Conservation (phyloP, 768 basidiomycete genomes). For the Lentinula detonsa region DNA sequence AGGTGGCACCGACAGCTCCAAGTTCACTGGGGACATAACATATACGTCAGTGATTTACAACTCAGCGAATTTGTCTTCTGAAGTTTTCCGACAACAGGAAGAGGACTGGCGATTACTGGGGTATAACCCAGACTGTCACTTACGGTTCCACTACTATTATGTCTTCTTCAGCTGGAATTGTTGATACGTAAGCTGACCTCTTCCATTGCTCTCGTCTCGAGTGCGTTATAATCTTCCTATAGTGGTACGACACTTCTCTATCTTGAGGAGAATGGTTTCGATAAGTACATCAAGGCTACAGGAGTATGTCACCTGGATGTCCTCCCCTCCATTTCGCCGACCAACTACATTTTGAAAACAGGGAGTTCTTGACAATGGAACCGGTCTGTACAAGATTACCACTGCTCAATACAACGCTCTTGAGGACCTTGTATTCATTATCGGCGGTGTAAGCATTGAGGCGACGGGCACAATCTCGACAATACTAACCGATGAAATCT, state of each 20-base stretch:
- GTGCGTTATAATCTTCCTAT: slow-evolving; percentile 3
- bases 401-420: slow-evolving; percentile 42
- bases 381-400: slow-evolving; percentile 50
- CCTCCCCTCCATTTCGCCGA: neutral
- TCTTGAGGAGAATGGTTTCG: slow-evolving; percentile 39
- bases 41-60: slow-evolving; percentile 15
- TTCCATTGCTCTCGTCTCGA: neutral
- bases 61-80: neutral
- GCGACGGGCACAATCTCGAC: neutral
- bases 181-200: slow-evolving; percentile 40
- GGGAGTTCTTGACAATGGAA: slow-evolving; percentile 27
- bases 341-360: neutral
- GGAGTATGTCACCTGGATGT: slow-evolving; percentile 17
- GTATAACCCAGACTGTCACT: slow-evolving; percentile 49
- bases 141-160: slow-evolving; percentile 45
- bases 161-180: slow-evolving; percentile 44
- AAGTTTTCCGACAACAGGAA: neutral
- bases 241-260: slow-evolving; percentile 44
- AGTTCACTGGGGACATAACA: slow-evolving; percentile 18
- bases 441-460: slow-evolving; percentile 31
- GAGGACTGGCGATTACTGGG: slow-evolving; percentile 44
- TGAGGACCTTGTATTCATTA: slow-evolving; percentile 50
- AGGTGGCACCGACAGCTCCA: slow-evolving; percentile 21
- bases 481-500: neutral
- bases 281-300: slow-evolving; percentile 35